Conservation (phyloP, 1,139 yeast genomes). For the Nakaseomyces uthaithaninus region DNA sequence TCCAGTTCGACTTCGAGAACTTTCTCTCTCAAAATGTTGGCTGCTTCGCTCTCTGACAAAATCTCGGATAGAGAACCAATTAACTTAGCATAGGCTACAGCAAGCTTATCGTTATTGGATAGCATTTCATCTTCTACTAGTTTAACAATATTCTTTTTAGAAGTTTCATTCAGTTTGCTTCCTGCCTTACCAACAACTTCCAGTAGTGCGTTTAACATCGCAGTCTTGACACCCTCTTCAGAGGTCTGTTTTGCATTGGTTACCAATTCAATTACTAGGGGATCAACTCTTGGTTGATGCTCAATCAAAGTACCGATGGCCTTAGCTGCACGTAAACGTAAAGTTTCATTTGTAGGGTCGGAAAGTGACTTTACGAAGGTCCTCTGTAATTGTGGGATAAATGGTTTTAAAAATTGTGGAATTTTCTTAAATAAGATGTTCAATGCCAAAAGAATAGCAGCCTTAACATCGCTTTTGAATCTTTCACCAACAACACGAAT, state of each 20-base stretch:
- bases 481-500: constrained; percentile 98
- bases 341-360: constrained; percentile 62
- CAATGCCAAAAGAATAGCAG: constrained; percentile 81
- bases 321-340: constrained; percentile 80
- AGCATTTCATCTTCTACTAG: constrained; percentile 67
- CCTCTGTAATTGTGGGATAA: constrained; percentile 94
- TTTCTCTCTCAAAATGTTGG: constrained; percentile 49
- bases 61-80: constrained; percentile 71
- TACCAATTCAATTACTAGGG: constrained; percentile 75
- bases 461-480: constrained; percentile 80
- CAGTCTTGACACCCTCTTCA: constrained; percentile 64
- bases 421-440: constrained; percentile 70
- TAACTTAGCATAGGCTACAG: constrained; percentile 68
- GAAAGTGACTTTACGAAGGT: constrained; percentile 89
- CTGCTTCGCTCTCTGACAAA: constrained; percentile 58
- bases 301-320: constrained; percentile 83
- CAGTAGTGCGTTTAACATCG: constrained; percentile 78
- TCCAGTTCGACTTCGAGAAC: constrained; percentile 39
- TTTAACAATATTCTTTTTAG: constrained; percentile 62
- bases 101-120: constrained; percentile 49
- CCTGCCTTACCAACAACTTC: constrained; percentile 84
- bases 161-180: constrained; percentile 59
- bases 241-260: constrained; percentile 58
- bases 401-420: constrained; percentile 88
- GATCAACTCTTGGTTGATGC: constrained; percentile 90